phyloP scores from a whole-genome alignment of 805 yeast species.

The Candida andamanensis region DNA sequence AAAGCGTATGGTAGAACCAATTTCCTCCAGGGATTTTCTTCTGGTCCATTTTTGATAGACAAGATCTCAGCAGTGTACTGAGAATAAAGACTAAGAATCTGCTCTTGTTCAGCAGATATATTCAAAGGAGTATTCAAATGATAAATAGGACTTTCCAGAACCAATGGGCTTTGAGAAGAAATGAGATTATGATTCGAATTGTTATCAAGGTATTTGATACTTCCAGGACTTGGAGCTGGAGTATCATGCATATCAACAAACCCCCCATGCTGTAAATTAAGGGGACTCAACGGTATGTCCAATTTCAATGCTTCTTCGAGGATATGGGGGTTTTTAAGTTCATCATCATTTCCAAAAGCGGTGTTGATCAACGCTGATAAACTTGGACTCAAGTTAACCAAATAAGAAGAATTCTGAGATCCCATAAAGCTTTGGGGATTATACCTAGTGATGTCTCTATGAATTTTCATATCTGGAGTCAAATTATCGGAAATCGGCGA shows the following conservation, averaged over 20 bases:
- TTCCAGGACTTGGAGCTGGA: neutral
- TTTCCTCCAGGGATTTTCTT: constrained; percentile 66
- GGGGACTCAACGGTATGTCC: constrained; percentile 26
- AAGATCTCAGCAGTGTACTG: constrained; percentile 41
- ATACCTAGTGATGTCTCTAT: neutral
- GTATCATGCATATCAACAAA: constrained; percentile 2
- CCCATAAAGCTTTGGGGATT: neutral
- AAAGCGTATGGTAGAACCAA: constrained; percentile 52
- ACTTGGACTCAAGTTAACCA: constrained; percentile 30
- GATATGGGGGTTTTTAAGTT: constrained; percentile 7
- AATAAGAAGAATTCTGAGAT: constrained; percentile 5
- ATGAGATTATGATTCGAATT: constrained; percentile 2
- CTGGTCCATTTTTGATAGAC: constrained; percentile 60
- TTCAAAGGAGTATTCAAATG: constrained; percentile 12
- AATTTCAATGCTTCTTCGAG: constrained; percentile 14
- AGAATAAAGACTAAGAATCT: constrained; percentile 29
- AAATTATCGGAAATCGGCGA: constrained; percentile 11
- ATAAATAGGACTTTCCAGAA: constrained; percentile 6
- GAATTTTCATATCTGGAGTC: constrained; percentile 6
- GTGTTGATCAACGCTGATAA: constrained; percentile 33
- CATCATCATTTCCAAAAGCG: constrained; percentile 26
- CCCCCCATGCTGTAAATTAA: constrained; percentile 10
- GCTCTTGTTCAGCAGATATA: constrained; percentile 30
- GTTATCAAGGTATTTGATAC: neutral
- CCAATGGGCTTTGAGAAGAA: constrained; percentile 5